Evolutionary conservation across 2,329 filamentous ascomycete genomes (phyloP).

Genomic region (Fusarium sp.): DNA sequence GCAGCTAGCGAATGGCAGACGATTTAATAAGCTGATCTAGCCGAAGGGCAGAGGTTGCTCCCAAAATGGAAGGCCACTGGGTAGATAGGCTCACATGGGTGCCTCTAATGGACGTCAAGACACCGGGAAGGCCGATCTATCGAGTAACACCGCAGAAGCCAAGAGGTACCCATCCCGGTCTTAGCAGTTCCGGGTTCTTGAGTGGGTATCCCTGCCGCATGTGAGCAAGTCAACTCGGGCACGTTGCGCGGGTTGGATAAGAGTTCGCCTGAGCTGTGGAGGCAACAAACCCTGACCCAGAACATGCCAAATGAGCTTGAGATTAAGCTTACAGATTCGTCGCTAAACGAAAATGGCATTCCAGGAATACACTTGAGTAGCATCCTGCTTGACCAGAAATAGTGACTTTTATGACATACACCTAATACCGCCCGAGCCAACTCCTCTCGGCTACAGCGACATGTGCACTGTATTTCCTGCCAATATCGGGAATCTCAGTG

Average conservation of each 20-base stretch:
- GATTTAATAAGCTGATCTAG: background rate
- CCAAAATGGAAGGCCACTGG: conserved; percentile 5
- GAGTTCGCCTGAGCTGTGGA: background rate
- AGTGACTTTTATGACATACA: background rate
- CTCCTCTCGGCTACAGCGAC: background rate
- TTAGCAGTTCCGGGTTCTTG: background rate
- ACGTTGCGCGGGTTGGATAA: background rate
- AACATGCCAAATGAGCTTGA: conserved; percentile 2
- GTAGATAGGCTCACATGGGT: conserved; percentile 7
- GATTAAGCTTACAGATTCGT: conserved; percentile 14
- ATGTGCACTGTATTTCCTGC: background rate
- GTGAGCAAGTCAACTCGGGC: background rate
- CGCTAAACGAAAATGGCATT: background rate
- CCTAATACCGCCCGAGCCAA: no score
- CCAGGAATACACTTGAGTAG: background rate
- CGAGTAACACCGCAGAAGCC: background rate
- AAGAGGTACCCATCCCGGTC: background rate
- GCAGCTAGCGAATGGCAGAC: background rate
- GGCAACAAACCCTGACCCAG: background rate
- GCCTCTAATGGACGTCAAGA: conserved; percentile 6
- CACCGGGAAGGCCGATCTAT: background rate
- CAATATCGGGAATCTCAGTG: background rate
- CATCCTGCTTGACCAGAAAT: background rate
- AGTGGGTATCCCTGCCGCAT: background rate
- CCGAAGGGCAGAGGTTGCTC: background rate